Evolutionary conservation across 352 stramenopile species (phyloP).

Genomic region (Labyrinthula sp.): DNA sequence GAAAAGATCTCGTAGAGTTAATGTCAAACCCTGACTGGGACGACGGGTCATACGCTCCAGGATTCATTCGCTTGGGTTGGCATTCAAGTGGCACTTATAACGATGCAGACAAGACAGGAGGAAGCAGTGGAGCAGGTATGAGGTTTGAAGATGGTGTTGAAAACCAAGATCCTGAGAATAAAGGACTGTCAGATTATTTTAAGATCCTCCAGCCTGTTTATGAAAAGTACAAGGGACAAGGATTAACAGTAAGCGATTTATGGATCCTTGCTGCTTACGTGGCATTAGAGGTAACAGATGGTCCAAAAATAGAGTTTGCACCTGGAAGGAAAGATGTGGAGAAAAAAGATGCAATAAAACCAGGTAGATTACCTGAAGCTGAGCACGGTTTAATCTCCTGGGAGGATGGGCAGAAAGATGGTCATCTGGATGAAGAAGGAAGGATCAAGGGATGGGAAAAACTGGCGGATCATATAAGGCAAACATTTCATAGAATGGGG

Average conservation of each 20-base stretch:
- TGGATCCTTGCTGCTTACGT: constrained; percentile 52
- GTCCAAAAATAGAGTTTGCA: constrained; percentile 49
- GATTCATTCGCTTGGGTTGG: constrained; percentile 53
- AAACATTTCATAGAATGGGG: constrained; percentile 89
- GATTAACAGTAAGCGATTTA: constrained; percentile 57
- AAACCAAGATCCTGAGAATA: constrained; percentile 56
- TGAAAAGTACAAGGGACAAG: constrained; percentile 57
- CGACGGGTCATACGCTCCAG: constrained; percentile 18
- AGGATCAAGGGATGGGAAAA: constrained; percentile 37
- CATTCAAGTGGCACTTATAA: constrained; percentile 53
- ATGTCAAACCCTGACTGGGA: constrained; percentile 16
- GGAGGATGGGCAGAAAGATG: too few relatives aligned
- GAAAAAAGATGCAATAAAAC: constrained; percentile 5
- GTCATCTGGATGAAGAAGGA: constrained; percentile 8
- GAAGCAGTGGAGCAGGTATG: constrained; percentile 51
- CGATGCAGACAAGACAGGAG: constrained; percentile 47
- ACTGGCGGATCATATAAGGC: constrained; percentile 66
- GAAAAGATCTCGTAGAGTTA: constrained; percentile 34
- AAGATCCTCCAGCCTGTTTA: constrained; percentile 51
- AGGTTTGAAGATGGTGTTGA: constrained; percentile 49
- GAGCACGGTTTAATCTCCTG: constrained; percentile 51
- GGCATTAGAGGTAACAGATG: constrained; percentile 60
- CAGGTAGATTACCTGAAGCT: constrained; percentile 51
- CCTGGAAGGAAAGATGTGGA: constrained; percentile 46
- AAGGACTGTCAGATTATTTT: constrained; percentile 49